Evolutionary conservation across 2,329 filamentous ascomycete genomes (phyloP).

Genomic region (Fusarium pseudoanthophilum): DNA sequence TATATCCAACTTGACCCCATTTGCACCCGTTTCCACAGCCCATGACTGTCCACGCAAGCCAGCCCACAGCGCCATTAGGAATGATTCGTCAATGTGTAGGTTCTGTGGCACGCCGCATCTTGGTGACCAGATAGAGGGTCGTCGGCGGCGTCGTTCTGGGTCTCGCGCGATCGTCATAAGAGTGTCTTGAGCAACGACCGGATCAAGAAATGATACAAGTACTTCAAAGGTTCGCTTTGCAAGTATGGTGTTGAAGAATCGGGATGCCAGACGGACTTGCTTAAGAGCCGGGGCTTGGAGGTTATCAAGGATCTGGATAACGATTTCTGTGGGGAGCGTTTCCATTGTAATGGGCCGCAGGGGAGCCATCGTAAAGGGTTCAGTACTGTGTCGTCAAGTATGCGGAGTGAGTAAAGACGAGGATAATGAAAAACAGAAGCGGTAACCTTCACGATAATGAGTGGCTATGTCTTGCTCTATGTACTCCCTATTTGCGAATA

Average conservation of each 20-base stretch:
- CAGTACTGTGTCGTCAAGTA: background rate
- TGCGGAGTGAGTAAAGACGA: background rate
- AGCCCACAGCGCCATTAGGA: constrained; percentile 47
- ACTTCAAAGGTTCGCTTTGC: constrained; percentile 42
- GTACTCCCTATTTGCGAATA: constrained; percentile 5
- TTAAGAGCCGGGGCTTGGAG: constrained; percentile 39
- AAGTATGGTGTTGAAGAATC: constrained; percentile 48
- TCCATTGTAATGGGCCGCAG: constrained; percentile 41
- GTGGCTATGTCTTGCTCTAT: constrained; percentile 7
- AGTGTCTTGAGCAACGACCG: constrained; percentile 37
- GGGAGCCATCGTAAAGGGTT: background rate
- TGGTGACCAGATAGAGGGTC: constrained; percentile 50
- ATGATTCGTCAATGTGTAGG: constrained; percentile 47
- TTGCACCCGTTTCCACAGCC: constrained; percentile 18
- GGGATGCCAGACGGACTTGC: constrained; percentile 48
- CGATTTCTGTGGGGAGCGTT: constrained; percentile 47
- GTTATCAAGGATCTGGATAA: constrained; percentile 45
- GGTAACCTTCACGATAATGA: background rate
- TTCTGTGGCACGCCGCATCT: constrained; percentile 47
- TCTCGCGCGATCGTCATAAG: constrained; percentile 38
- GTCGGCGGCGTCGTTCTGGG: constrained; percentile 36
- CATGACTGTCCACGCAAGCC: constrained; percentile 45
- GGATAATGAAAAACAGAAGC: background rate
- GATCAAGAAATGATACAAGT: constrained; percentile 48
- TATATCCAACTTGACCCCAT: constrained; percentile 17